phyloP scores from a whole-genome alignment of 2,329 filamentous ascomycete genomes.

The Chaetomium sp. region DNA sequence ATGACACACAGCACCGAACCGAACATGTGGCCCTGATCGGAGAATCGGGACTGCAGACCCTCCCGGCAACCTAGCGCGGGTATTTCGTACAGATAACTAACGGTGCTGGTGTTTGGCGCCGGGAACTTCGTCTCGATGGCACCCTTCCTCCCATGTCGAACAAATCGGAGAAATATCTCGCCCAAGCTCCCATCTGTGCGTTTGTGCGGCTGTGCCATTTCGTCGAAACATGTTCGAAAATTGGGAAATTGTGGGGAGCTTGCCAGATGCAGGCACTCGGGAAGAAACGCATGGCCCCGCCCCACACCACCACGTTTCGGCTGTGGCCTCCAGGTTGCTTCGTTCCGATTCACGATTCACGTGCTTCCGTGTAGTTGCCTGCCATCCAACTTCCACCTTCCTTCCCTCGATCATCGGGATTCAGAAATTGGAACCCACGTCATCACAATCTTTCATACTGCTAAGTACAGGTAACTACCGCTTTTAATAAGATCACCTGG shows the following conservation, averaged over 20 bases:
- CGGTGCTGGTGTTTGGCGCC: not conserved
- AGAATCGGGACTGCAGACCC: constrained; percentile 12
- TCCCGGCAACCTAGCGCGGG: not conserved
- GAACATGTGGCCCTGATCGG: constrained; percentile 23
- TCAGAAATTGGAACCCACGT: not conserved
- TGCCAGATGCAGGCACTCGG: not conserved
- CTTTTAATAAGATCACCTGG: not conserved
- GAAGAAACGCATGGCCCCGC: not conserved
- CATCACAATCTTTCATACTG: not conserved
- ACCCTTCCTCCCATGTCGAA: not conserved
- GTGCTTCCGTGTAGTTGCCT: constrained; percentile 1
- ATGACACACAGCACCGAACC: constrained; percentile 23
- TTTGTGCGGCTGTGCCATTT: not conserved
- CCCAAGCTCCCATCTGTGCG: constrained; percentile 14
- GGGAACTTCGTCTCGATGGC: constrained; percentile 1
- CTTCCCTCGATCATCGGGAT: not conserved
- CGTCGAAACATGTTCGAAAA: constrained; percentile 22
- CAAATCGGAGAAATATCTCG: constrained; percentile 33
- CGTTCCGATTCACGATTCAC: constrained; percentile 5
- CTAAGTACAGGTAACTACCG: not conserved
- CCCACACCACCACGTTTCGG: constrained; percentile 21
- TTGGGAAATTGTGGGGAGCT: constrained; percentile 18
- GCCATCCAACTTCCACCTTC: not conserved
- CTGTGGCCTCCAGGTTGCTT: constrained; percentile 16
- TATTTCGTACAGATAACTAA: not conserved